Base-by-base conservation (phyloP, 2,329 filamentous ascomycete species). In the Huntiella moniliformis region DNA sequence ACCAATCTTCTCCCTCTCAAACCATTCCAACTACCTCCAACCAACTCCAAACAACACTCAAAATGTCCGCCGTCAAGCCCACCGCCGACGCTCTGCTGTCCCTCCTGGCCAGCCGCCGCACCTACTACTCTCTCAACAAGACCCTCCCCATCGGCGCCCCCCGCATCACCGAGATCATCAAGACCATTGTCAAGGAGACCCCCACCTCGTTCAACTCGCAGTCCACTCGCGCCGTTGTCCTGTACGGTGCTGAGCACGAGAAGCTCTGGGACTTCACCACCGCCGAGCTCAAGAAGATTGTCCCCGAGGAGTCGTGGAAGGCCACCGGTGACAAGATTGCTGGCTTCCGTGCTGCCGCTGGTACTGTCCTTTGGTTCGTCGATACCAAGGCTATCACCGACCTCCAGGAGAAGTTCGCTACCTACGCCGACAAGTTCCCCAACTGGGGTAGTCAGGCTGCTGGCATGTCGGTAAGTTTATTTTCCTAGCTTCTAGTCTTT, bases 201-300 rank as follows among this genome's bases (percentile, higher is more conserved):
- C 87, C 87, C 37, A 80, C 74, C 44, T 77, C 79, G 52, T 95
- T 94, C 78, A 94, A 95, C 75, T 82, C 77, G 37, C 87, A 94
- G 67, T 77, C 77, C 54, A 80, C 82, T 53, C 79, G 87, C 50
- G 65, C 81, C 49, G 72, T 93, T 41, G 72, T 94, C 44, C 74
- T 95, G 46, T 70, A 91, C 56, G 79, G 81, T 56, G 73, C 72
- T 51, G 82, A 94, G 62, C 87, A 95, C 67, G 77, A 86, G 56
- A 80, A 82, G 66, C 75, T 93, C 54, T 95, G 87, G 88, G 78
- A 84, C 59, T 68, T 85, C 50, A 70, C 76, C 46, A 62, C 67
- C 50, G 74, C 78, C 22, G 63, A 71, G 45, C 68, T 88, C 49
- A 76, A 79, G 65, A 66, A 67, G 16, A 71, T 86, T 49, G 77